Percentiles rank a stretch among this genome's conserved stretches.
phyloP scores from a whole-genome alignment of 768 basidiomycete genomes.

The Piloderma croceum region DNA sequence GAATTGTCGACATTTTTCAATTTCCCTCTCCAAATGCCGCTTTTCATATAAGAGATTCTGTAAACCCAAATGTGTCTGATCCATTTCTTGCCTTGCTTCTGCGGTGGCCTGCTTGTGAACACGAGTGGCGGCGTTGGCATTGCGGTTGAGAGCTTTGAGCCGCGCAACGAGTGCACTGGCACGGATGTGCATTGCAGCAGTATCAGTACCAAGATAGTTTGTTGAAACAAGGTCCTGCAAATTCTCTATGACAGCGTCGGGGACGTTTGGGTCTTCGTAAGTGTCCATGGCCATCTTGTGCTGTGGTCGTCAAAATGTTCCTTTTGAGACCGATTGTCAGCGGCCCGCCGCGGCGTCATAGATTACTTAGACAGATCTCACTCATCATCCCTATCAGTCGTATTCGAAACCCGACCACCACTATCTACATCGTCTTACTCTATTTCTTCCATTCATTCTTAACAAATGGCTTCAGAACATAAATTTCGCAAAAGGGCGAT shows the following conservation, averaged over 20 bases:
- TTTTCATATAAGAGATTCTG: slow-evolving; percentile 89
- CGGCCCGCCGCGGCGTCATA: too few relatives aligned
- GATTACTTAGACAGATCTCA: too few relatives aligned
- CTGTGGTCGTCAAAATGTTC: too few relatives aligned
- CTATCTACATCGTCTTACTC: too few relatives aligned
- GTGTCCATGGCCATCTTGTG: slow-evolving; percentile 28
- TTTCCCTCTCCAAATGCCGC: slow-evolving; percentile 84
- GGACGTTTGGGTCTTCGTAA: slow-evolving; percentile 27
- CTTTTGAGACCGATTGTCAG: too few relatives aligned
- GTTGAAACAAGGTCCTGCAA: slow-evolving; percentile 60
- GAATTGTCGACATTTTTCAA: slow-evolving; percentile 88
- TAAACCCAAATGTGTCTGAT: slow-evolving; percentile 78
- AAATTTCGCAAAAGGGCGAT: slow-evolving; percentile 50
- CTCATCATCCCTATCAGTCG: too few relatives aligned
- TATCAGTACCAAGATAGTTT: slow-evolving; percentile 37
- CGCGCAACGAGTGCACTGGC: slow-evolving; percentile 74
- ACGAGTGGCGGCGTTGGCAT: slow-evolving; percentile 66
- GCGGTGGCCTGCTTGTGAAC: slow-evolving; percentile 64
- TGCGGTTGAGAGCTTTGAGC: slow-evolving; percentile 73
- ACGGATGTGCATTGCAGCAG: slow-evolving; percentile 51
- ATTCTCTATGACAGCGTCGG: slow-evolving; percentile 51
- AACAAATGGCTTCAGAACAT: slow-evolving; percentile 3
- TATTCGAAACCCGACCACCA: too few relatives aligned
- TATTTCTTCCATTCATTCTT: slow-evolving; percentile 11
- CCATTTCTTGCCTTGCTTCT: slow-evolving; percentile 83